A percentile compares a stretch with the other conserved stretches of the same genome.
Evolutionary conservation across 345 rosid species (phyloP).

Genomic region (Bruguiera gymnorhiza): DNA sequence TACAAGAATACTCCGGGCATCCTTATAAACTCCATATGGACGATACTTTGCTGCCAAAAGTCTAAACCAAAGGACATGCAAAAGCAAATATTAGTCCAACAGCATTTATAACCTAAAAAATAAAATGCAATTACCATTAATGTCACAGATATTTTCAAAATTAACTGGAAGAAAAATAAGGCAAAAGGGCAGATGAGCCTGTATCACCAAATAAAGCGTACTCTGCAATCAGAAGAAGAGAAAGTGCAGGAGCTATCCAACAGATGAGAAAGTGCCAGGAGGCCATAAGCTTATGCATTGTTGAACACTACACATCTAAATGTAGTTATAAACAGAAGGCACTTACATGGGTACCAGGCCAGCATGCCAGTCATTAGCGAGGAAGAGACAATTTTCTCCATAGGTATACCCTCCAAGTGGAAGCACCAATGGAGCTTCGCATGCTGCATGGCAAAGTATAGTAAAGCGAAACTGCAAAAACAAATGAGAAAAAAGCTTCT

Average conservation of each 20-base stretch:
- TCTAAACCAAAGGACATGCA: constrained; percentile 33
- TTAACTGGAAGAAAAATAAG: background rate
- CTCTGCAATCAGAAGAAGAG: background rate
- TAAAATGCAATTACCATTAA: background rate
- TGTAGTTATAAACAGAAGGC: constrained; percentile 2
- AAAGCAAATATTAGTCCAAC: background rate
- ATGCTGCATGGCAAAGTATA: constrained; percentile 89
- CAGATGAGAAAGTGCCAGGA: background rate
- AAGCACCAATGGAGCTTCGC: constrained; percentile 94
- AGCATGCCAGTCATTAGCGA: constrained; percentile 98
- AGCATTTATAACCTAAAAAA: background rate
- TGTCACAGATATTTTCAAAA: background rate
- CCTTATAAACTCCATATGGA: constrained; percentile 80
- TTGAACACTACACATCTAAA: background rate
- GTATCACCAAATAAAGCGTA: background rate
- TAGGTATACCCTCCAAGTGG: constrained; percentile 90
- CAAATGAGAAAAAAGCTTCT: constrained; percentile 27
- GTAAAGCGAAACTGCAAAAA: constrained; percentile 87
- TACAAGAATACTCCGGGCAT: constrained; percentile 73
- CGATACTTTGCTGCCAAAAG: constrained; percentile 88
- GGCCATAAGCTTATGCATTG: background rate
- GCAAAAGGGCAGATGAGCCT: background rate
- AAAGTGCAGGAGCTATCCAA: too few species aligned
- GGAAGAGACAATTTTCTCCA: constrained; percentile 87
- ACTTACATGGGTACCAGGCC: constrained; percentile 91